These are phyloP conservation scores for Hanseniaspora guilliermondii DNA, from an alignment of 805 yeast genomes.

Conservation along the genomic window DNA sequence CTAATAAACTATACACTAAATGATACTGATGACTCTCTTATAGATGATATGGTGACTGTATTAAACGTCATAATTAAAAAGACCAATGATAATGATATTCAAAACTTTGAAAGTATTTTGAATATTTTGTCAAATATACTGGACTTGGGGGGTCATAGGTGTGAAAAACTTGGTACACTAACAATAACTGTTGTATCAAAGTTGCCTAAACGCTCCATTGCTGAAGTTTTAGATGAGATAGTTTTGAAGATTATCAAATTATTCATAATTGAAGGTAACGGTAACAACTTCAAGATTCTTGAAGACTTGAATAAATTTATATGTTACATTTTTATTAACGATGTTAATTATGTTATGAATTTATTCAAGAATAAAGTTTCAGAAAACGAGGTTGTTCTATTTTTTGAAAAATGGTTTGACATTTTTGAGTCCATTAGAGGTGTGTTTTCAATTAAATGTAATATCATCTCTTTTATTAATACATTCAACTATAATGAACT, in stretches of 20 bases:
- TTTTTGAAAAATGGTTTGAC: constrained; percentile 65
- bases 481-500: constrained; percentile 48
- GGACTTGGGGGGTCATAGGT: constrained; percentile 47
- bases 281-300: constrained; percentile 52
- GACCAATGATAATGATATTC: constrained; percentile 18
- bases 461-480: constrained; percentile 57
- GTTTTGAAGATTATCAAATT: constrained; percentile 61
- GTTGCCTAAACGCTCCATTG: constrained; percentile 32
- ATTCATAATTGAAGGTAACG: constrained; percentile 39
- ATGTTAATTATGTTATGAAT: constrained; percentile 51
- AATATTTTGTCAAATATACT: constrained; percentile 53
- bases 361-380: constrained; percentile 33
- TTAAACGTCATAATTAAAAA: constrained; percentile 1
- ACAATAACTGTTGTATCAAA: constrained; percentile 47
- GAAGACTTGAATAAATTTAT: constrained; percentile 69
- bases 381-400: constrained; percentile 30
- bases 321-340: constrained; percentile 51
- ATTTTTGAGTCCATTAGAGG: constrained; percentile 76
- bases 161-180: constrained; percentile 30
- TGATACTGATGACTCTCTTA: neutral
- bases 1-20: constrained; percentile 33
- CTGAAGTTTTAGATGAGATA: constrained; percentile 37
- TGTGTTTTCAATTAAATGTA: constrained; percentile 51
- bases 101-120: constrained; percentile 26
- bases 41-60: neutral